Percentiles rank a stretch among this genome's conserved stretches.
Evolutionary conservation across 208 protist genomes (phyloP).

Genomic region (Wallacemonas rigidus): DNA sequence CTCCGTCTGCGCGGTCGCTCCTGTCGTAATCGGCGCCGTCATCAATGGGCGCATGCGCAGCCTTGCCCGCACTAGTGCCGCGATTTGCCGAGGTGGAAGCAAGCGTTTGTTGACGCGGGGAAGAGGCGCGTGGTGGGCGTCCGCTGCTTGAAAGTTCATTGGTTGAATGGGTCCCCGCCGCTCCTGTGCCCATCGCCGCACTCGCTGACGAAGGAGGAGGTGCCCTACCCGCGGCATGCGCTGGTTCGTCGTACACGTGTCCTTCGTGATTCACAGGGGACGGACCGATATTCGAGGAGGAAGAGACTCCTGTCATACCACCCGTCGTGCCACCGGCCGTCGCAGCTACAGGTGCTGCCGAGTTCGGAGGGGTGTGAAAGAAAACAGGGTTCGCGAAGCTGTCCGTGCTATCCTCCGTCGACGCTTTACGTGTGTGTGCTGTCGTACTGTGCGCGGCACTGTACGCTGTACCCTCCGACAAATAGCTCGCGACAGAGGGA

Average conservation of each 20-base stretch:
- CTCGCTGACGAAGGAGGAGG: no score
- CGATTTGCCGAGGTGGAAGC: no score
- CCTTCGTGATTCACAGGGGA: no score
- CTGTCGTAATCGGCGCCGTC: slow-evolving; percentile 5
- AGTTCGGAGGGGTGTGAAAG: slow-evolving; percentile 11
- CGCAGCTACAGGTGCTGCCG: not conserved
- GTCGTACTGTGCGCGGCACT: not conserved
- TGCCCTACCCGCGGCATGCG: no score
- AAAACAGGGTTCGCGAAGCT: slow-evolving; percentile 7
- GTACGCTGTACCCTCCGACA: not conserved
- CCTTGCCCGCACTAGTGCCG: no score
- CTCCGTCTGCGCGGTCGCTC: not conserved
- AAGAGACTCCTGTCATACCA: not conserved
- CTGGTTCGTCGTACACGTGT: no score
- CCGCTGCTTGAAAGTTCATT: not conserved
- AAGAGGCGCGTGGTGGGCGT: not conserved
- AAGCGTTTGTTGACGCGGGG: no score
- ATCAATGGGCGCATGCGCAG: not conserved
- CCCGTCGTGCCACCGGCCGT: not conserved
- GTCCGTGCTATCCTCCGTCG: slow-evolving; percentile 1
- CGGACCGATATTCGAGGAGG: no score
- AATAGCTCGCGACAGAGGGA: slow-evolving; percentile 11
- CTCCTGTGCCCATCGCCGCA: no score
- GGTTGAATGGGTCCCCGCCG: no score
- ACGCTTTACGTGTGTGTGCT: slow-evolving; percentile 8